Evolutionary conservation across 257 asterid species (phyloP), one percentile per base, ranked within the genome.

Genomic region (Gentiana macrophylla): DNA sequence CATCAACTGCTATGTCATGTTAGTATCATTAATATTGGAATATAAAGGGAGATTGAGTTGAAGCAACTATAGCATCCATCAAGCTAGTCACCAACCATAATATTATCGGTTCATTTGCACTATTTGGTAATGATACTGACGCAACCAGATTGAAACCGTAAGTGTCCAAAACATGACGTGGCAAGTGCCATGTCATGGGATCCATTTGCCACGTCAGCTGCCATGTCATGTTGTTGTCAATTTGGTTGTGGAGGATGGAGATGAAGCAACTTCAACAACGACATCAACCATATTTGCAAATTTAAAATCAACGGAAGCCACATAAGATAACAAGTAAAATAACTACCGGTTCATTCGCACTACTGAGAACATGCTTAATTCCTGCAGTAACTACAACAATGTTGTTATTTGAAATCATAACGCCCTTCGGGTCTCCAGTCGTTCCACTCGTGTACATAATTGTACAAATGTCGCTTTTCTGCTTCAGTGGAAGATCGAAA

Each of bases 401-500:
- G 77, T 75, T 87, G 68, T 78, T 84, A 74, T 87, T 87, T 52
- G 98, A 84, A 63, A 91, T 79, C 95, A 84, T 56, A 71, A 91
- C 98, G 52, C 98, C 98, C 82, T 91, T 91, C 49, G 98, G 98
- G 59, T 91, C 95, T 54, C 98, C 95, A 46, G 98, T 91, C 56
- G 98, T 91, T 58, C 98, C 98, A 69, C 98, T 91, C 47, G 98
- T 91, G 64, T 91, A 91, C 98, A 91, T 91, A 49, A 91, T 91
- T 55, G 98, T 87, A 68, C 97, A 91, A 59, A 87, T 87, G 70
- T 87, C 97, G 45, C 80, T 72, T 61, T 80, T 84, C 74, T 67
- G 71, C 74, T 88, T 91, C 78, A 67, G 79, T 1, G 98, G 98
- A 72, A 87, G 95, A 64, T 92, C 89, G 63, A 64, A 83, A 65